Evolutionary conservation across 805 yeast genomes (phyloP), one percentile per base, ranked within the genome.

Genomic region (Candida ulmi): DNA sequence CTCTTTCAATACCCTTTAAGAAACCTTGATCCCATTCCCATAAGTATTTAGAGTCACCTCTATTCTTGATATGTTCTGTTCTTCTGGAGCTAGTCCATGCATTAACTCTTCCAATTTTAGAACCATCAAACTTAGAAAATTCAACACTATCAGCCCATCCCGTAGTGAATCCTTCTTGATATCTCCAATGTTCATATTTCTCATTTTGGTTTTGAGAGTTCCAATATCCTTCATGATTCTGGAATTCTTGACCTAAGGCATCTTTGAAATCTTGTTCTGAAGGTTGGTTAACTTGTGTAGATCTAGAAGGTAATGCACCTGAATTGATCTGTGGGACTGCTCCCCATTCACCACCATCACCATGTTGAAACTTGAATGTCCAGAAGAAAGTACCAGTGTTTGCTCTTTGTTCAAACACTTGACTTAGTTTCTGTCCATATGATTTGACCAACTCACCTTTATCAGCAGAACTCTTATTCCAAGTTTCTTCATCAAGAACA

Each of bases 271-370:
- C 63, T 6, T 61, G 54, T 17, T 67, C 60, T 17, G 58, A 60
- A 1, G 83, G 81, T 1, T 49, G 42, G 17, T 54, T 52, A 8
- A 56, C 52, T n/a, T 40, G 30, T 3, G 38, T 40, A 0, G 51
- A 46, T 31, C 71, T 44, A 13, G 57, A 40, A 5, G 77, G 74
- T 18, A 79, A 58, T 8, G 79, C 74, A 1, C 87, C 88, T 38
- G 64, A 62, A 17, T 81, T 78, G 17, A 72, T 65, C 88, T 85
- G 86, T 28, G 88, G 84, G 18, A 72, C 70, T 62, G 87, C 82
- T 36, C 93, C 97, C 98, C 98, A 91, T 63, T 88, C 97, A 13
- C 98, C 98, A 32, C 97, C 97, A 54, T 81, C 83, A 2, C 97
- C 97, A 41, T 78, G 70, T 56, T 83, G 76, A 55, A 90, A 90